A percentile compares a stretch with the other conserved stretches of the same genome.
Conservation (phyloP, 495 filamentous ascomycete genomes). For the Annulohypoxylon bovei region DNA sequence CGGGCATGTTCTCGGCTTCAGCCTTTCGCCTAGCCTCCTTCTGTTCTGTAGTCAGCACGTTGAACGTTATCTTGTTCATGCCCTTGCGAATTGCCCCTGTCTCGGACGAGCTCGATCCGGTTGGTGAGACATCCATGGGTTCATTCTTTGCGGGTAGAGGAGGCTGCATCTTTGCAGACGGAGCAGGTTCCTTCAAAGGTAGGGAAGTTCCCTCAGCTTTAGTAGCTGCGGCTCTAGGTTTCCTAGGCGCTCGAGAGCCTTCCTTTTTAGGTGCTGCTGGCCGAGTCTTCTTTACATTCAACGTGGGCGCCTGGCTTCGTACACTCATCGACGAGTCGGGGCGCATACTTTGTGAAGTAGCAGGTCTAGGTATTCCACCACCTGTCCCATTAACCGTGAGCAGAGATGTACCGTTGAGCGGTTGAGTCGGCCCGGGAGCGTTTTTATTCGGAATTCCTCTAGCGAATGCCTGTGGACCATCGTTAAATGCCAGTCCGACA, state of each 20-base stretch:
- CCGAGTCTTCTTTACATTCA: conserved; percentile 59
- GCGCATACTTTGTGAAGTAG: conserved; percentile 51
- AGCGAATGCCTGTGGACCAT: conserved; percentile 45
- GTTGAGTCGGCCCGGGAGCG: conserved; percentile 39
- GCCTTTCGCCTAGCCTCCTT: conserved; percentile 64
- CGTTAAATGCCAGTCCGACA: conserved; percentile 7
- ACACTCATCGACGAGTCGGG: conserved; percentile 53
- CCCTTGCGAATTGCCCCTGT: conserved; percentile 73
- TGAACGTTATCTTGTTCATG: conserved; percentile 80
- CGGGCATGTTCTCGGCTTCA: conserved; percentile 33
- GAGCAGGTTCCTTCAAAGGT: neutral
- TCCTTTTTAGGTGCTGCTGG: conserved; percentile 54
- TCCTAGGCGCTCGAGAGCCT: conserved; percentile 51
- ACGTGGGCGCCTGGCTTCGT: conserved; percentile 38
- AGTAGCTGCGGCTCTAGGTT: conserved; percentile 55
- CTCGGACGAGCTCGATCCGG: conserved; percentile 43
- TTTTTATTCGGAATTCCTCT: conserved; percentile 51
- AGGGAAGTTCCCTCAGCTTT: conserved; percentile 50
- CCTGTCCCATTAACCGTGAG: conserved; percentile 22
- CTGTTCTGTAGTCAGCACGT: conserved; percentile 75
- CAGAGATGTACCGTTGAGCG: conserved; percentile 52
- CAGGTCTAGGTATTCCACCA: conserved; percentile 46
- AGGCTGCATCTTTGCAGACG: neutral
- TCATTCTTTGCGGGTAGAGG: conserved; percentile 3
- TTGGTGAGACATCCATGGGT: neutral